Base-by-base conservation (phyloP, 2,329 filamentous ascomycete species). In the Lecanicillium sp. region DNA sequence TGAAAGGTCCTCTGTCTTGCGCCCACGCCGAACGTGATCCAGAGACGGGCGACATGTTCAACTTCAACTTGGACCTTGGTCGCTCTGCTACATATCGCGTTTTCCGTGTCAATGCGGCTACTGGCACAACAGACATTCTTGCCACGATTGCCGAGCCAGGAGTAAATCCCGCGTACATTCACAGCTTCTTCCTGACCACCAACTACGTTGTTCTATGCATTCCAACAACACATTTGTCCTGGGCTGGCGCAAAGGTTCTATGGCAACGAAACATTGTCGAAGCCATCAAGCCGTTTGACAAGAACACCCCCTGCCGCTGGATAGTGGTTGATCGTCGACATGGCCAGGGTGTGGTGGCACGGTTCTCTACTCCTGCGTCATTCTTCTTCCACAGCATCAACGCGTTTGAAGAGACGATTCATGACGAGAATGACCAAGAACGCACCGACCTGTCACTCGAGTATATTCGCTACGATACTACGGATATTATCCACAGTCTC, bases 301-400 rank as follows among this genome's bases (percentile, higher is more conserved):
- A 65, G 1, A 61, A 61, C 1, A 67, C 69, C 17, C 65, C 68
- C 29, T 78, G 77, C 28, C 74, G 61, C 19, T 94, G 87, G 87
- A 77, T 84, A 46, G 74, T 94, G 1, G 59, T 94, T 14, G 85
- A 92, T 54, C 76, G 86, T 2, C 66, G 55, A 4, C 59, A 66
- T 3, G 72, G 68, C 4, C 68, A 68, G 34, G 85, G 86, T 0
- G 62, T 92, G 0, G 70, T 92, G 0, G 81, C 77, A 7, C 74
- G 70, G 2, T 89, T 84, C 50, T 72, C 80, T 14, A 81, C 76
- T 13, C 69, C 75, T 0, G 72, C 83, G 0, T 79, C 79, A 33
- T 94, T 89, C 65, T 81, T 78, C 58, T 94, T 94, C 57, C 87
- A 94, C 59, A 77, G 75, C 0, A 66, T 87, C 53, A 94, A 94